Evolutionary conservation across 2,329 filamentous ascomycete genomes (phyloP).

Genomic region (Arthroderma sp.): DNA sequence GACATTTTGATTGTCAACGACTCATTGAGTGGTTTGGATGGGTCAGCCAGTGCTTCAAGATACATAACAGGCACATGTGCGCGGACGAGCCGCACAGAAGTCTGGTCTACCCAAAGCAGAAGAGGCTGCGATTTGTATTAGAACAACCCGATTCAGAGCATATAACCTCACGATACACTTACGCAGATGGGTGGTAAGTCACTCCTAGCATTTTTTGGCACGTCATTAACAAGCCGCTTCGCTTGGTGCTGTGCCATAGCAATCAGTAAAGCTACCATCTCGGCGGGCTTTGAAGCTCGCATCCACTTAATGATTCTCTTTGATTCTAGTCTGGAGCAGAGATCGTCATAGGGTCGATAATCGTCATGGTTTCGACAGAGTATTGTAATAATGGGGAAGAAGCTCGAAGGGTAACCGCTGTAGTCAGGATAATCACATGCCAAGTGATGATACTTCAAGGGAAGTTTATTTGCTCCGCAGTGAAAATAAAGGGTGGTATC

Average conservation of each 20-base stretch:
- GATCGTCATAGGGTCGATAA: background rate
- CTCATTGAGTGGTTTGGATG: background rate
- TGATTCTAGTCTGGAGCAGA: background rate
- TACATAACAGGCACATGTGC: conserved; percentile 1
- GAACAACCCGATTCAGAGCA: background rate
- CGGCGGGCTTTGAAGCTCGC: background rate
- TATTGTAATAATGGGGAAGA: conserved; percentile 1
- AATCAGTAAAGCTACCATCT: conserved; percentile 3
- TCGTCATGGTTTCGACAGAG: background rate
- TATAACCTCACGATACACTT: background rate
- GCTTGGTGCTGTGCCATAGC: conserved; percentile 5
- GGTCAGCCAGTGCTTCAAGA: conserved; percentile 2
- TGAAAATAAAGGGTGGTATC: too few species aligned
- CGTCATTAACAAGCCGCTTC: background rate
- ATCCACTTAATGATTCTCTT: background rate
- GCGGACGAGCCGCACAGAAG: conserved; percentile 1
- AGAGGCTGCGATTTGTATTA: background rate
- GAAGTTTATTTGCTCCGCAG: too few species aligned
- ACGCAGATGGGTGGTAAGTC: too few species aligned
- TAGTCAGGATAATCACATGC: background rate
- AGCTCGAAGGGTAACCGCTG: background rate
- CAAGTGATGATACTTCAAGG: too few species aligned
- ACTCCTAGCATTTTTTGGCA: too few species aligned
- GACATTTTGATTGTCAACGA: conserved; percentile 1
- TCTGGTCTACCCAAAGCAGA: background rate